A percentile compares a stretch with the other conserved stretches of the same genome.
phyloP scores from a whole-genome alignment of 2,329 filamentous ascomycete species.

The Aspergillus bombycis region DNA sequence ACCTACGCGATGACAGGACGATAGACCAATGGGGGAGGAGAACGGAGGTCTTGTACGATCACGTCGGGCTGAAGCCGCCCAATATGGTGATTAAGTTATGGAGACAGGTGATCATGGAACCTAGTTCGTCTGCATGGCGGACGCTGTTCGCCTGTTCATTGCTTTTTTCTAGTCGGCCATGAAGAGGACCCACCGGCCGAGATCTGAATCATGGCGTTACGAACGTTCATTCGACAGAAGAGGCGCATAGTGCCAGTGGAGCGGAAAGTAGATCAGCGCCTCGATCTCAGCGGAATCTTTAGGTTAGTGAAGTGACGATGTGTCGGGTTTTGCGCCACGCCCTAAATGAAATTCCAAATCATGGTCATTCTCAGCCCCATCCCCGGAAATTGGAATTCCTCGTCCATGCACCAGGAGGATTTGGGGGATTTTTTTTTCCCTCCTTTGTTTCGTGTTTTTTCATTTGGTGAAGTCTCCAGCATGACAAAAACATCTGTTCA shows the following conservation, averaged over 20 bases:
- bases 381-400: constrained; percentile 17
- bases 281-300: constrained; percentile 22
- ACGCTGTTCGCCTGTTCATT: constrained; percentile 19
- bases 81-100: constrained; percentile 23
- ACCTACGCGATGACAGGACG: constrained; percentile 9
- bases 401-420: neutral
- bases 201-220: constrained; percentile 18
- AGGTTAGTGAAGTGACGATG: constrained; percentile 13
- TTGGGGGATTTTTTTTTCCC: neutral
- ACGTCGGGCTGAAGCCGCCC: constrained; percentile 17
- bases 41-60: constrained; percentile 1
- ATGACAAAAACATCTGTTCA: constrained; percentile 21
- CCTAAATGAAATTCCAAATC: constrained; percentile 30
- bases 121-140: constrained; percentile 22
- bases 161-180: constrained; percentile 14
- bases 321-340: constrained; percentile 24
- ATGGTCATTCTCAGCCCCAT: constrained; percentile 14
- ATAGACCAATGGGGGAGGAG: constrained; percentile 4
- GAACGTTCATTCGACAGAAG: constrained; percentile 17
- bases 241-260: constrained; percentile 21
- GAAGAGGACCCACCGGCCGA: constrained; percentile 21
- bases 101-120: constrained; percentile 20
- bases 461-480: constrained; percentile 12
- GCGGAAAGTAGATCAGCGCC: constrained; percentile 20
- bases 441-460: constrained; percentile 5